Evolutionary conservation across 768 basidiomycete genomes (phyloP).

Genomic region (Neoboletus subvelutipes): DNA sequence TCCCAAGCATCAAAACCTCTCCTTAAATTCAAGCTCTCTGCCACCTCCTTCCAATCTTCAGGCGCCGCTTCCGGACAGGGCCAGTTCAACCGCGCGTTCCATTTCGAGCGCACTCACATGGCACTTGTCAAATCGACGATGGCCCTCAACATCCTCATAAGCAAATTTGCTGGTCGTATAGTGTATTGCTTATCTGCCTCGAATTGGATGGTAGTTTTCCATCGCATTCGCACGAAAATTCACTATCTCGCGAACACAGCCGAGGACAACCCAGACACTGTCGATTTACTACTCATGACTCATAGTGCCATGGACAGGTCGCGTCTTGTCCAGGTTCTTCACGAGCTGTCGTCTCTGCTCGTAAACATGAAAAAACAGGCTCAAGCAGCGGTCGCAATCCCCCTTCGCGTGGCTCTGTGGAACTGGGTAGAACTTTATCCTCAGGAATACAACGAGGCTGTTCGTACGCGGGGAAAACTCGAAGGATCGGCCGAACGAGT

Average conservation of each 20-base stretch:
- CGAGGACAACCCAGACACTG: constrained; percentile 61
- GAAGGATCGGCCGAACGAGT: constrained; percentile 86
- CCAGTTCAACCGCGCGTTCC: constrained; percentile 29
- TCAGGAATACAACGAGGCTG: constrained; percentile 71
- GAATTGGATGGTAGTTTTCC: constrained; percentile 80
- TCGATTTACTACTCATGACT: constrained; percentile 76
- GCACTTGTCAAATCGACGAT: constrained; percentile 54
- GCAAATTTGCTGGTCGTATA: constrained; percentile 73
- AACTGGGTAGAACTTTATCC: constrained; percentile 86
- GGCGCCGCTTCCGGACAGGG: constrained; percentile 30
- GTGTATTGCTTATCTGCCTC: constrained; percentile 85
- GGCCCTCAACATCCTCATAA: constrained; percentile 60
- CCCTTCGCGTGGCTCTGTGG: constrained; percentile 81
- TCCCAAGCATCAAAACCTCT: constrained; percentile 37
- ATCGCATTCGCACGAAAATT: constrained; percentile 68
- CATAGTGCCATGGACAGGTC: constrained; percentile 71
- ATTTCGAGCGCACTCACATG: constrained; percentile 63
- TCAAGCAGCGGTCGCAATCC: constrained; percentile 67
- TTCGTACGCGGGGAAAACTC: constrained; percentile 58
- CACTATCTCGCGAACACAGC: constrained; percentile 53
- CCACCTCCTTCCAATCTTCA: constrained; percentile 43
- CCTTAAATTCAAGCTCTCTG: constrained; percentile 36
- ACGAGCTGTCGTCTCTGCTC: constrained; percentile 78
- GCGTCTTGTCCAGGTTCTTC: constrained; percentile 68
- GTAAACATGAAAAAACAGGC: constrained; percentile 78